Percentiles rank a stretch among this genome's conserved stretches.
Evolutionary conservation across 2,329 filamentous ascomycete species (phyloP).

Genomic region (Ustulina deusta): DNA sequence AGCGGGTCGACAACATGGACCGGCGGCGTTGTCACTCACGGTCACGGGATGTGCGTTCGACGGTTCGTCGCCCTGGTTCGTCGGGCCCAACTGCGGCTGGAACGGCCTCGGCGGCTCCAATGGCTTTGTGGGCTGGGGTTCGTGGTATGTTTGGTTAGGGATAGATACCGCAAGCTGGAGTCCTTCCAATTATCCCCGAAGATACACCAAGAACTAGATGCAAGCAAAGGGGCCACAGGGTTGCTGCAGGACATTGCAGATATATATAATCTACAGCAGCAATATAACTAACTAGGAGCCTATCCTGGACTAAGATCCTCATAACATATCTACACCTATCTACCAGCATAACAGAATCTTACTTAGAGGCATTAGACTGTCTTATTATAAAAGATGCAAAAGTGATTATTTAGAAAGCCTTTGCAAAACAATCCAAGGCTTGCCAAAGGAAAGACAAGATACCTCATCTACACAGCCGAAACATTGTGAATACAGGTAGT

Average conservation of each 20-base stretch:
- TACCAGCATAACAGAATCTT: too few relatives aligned
- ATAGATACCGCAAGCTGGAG: too few relatives aligned
- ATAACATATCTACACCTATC: background rate
- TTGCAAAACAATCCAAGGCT: background rate
- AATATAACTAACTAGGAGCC: background rate
- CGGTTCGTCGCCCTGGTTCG: conserved; percentile 57
- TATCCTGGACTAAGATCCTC: background rate
- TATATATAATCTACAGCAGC: too few relatives aligned
- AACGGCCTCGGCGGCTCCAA: conserved; percentile 53
- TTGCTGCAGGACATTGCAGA: too few relatives aligned
- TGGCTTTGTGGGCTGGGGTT: conserved; percentile 57
- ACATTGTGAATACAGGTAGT: background rate
- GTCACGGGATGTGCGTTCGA: conserved; percentile 58
- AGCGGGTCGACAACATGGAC: conserved; percentile 52
- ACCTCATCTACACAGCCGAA: background rate
- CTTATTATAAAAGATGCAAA: background rate
- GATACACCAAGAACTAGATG: too few relatives aligned
- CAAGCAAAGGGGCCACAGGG: too few relatives aligned
- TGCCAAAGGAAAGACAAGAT: background rate
- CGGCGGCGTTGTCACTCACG: conserved; percentile 56
- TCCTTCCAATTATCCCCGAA: too few relatives aligned
- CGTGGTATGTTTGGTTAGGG: too few relatives aligned
- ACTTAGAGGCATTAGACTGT: background rate
- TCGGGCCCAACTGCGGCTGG: conserved; percentile 54
- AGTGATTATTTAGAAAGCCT: background rate